Evolutionary conservation across 345 rosid genomes (phyloP), one percentile per base, ranked within the genome.

Genomic region (Populus ilicifolia): DNA sequence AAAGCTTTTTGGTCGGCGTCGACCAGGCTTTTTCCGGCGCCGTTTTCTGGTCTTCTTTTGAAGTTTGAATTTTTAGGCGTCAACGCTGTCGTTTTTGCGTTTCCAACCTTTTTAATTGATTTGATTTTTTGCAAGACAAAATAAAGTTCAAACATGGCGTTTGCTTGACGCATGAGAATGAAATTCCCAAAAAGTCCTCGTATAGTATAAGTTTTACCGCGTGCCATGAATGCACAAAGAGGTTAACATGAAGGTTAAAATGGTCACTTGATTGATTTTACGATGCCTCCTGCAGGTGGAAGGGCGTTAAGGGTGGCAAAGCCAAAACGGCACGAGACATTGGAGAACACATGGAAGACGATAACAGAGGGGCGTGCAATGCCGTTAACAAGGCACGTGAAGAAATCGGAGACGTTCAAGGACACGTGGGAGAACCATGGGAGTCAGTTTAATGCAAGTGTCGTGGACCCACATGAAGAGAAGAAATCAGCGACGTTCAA

Each of bases 331-430:
- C 83, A 89, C 7, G 96, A 93, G 76, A 89, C 97, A 69, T 61
- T 93, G 36, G 97, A 93, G 89, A 90, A 80, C 79, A 91, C 98
- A 63, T 90, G 96, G 98, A 91, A 87, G 84, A 74, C 78, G 87
- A 93, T 93, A 76, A 89, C 89, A 74, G 98, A 88, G 69, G 93
- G 94, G 13, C 83, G 86, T 21, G 78, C 89, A 8, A 89, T 89
- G 78, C 96, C 94, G 71, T 83, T 91, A 76, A 84, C 89, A 39
- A 82, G 91, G 79, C 90, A 87, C 84, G 70, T 84, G 84, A 84
- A 89, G 86, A 93, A 85, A 64, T 85, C 88, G 13, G 93, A 90
- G 18, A 78, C 76, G 43, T 71, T 65, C 5, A 54, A 54, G 62
- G 71, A 68, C 80, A 83, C 90, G 44, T 80, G 81, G 86, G 90